phyloP scores from a whole-genome alignment of 2,329 filamentous ascomycete species.

The Fusarium phyllophilum region DNA sequence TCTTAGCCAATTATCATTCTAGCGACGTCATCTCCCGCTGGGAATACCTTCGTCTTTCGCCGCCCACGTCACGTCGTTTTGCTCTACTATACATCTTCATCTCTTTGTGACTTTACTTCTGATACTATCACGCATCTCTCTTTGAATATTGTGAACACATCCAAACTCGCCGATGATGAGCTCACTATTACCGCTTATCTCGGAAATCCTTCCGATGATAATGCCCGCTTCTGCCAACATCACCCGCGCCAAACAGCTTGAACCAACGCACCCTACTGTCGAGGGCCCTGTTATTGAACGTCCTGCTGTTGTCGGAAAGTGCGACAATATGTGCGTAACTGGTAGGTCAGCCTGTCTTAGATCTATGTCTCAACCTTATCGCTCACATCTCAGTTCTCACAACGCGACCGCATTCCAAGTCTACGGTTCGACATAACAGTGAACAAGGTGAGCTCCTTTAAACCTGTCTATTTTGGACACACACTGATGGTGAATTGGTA shows the following conservation, averaged over 20 bases:
- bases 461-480: not conserved
- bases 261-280: conserved; percentile 50
- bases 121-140: too few species aligned
- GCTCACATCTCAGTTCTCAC: conserved; percentile 62
- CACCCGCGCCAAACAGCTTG: conserved; percentile 59
- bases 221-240: conserved; percentile 68
- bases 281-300: conserved; percentile 49
- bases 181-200: conserved; percentile 64
- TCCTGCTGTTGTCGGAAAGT: conserved; percentile 71
- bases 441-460: conserved; percentile 64
- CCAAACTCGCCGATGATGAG: conserved; percentile 53
- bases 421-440: conserved; percentile 75
- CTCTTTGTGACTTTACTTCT: not conserved
- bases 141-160: not conserved
- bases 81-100: not conserved
- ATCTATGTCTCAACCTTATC: not conserved
- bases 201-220: conserved; percentile 69
- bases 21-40: conserved; percentile 28
- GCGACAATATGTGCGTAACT: conserved; percentile 73
- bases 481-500: conserved; percentile 43
- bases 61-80: conserved; percentile 13
- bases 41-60: conserved; percentile 27
- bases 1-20: not conserved
- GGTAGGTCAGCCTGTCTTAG: conserved; percentile 54
- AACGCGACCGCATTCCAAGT: conserved; percentile 69